Percentiles rank a stretch among this genome's conserved stretches.
Evolutionary conservation across 139 green algal genomes (phyloP).

Genomic region (Chlorella sp.): DNA sequence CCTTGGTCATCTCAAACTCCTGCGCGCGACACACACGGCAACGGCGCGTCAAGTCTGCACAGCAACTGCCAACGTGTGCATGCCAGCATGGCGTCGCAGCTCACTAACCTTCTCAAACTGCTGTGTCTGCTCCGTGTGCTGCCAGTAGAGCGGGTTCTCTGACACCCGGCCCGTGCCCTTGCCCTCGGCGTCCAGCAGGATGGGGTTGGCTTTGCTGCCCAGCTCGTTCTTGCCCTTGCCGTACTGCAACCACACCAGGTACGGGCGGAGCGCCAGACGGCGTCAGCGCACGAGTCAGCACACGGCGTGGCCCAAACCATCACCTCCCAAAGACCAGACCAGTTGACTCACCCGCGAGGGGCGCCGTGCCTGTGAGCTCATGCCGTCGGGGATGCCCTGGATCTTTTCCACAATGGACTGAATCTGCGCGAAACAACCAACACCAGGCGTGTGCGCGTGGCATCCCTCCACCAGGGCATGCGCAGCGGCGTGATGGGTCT

Average conservation of each 20-base stretch:
- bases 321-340: too few species aligned
- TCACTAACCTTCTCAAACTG: conserved; percentile 46
- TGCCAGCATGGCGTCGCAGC: neutral
- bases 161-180: neutral
- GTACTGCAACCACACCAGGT: neutral
- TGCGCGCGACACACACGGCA: conserved; percentile 14
- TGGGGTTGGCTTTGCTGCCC: neutral
- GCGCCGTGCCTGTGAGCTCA: conserved; percentile 14
- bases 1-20: conserved; percentile 57
- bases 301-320: too few species aligned
- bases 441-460: too few species aligned
- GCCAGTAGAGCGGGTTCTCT: conserved; percentile 23
- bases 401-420: conserved; percentile 49
- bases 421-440: too few species aligned
- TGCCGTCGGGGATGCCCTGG: conserved; percentile 54
- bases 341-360: conserved; percentile 1
- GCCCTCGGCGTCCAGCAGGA: conserved; percentile 12
- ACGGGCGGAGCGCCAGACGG: too few species aligned
- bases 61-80: neutral
- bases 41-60: too few species aligned
- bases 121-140: conserved; percentile 43
- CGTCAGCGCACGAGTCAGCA: too few species aligned
- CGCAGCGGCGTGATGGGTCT: too few species aligned
- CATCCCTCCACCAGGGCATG: too few species aligned
- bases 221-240: neutral